phyloP scores from a whole-genome alignment of 208 protist genomes.

The Balamuthia mandrillaris region DNA sequence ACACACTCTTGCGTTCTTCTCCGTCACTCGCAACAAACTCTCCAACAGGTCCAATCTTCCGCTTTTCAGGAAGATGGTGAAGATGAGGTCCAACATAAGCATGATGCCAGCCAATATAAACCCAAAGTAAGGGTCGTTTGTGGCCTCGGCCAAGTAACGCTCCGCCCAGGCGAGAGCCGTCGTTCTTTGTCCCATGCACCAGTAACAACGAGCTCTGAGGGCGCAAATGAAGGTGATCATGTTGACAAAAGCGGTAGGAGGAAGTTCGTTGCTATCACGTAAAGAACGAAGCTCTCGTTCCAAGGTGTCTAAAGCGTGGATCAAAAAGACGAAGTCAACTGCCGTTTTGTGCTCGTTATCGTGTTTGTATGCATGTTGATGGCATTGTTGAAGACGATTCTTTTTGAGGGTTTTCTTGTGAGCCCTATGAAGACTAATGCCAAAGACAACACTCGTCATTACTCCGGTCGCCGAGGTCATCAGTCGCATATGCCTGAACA shows the following conservation, averaged over 20 bases:
- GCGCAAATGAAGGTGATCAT: constrained; percentile 28
- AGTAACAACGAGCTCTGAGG: constrained; percentile 12
- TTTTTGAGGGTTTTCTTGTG: not conserved
- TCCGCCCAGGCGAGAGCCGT: not conserved
- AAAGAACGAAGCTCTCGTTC: not conserved
- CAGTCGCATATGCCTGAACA: not conserved
- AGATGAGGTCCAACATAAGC: constrained; percentile 20
- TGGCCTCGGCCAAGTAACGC: not conserved
- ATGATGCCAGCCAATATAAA: constrained; percentile 17
- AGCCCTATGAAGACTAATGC: constrained; percentile 15
- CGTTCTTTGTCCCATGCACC: constrained; percentile 12
- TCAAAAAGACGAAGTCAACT: constrained; percentile 7
- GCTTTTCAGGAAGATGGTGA: constrained; percentile 23
- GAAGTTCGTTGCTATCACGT: not conserved
- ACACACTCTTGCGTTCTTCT: too few species aligned
- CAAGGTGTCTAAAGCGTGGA: constrained; percentile 13
- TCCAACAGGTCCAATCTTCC: too few species aligned
- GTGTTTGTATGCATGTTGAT: too few species aligned
- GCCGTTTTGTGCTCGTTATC: too few species aligned
- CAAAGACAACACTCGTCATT: constrained; percentile 19
- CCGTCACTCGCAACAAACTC: too few species aligned
- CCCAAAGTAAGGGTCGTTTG: constrained; percentile 2
- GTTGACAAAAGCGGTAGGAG: not conserved
- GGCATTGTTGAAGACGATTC: too few species aligned
- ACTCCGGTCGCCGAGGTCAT: not conserved